Percentiles rank a stretch among this genome's conserved stretches.
phyloP scores from a whole-genome alignment of 768 basidiomycete genomes.

The Gyrodon lividus region DNA sequence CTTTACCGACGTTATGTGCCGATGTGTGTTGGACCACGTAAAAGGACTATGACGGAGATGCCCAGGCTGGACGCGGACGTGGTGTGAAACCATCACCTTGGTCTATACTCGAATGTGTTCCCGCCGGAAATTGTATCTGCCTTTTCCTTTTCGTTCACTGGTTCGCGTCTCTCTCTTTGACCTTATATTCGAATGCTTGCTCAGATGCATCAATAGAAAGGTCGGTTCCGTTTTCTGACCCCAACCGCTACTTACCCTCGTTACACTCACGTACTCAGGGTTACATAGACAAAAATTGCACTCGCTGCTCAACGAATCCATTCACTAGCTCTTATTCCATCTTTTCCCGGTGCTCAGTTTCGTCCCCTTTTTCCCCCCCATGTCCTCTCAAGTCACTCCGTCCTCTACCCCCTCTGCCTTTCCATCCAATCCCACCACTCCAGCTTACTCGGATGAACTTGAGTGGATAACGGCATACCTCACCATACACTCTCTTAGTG shows the following conservation, averaged over 20 bases:
- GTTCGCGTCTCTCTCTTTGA: not conserved
- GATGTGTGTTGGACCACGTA: no score
- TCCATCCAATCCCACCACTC: slow-evolving; percentile 42
- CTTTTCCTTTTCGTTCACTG: not conserved
- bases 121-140: not conserved
- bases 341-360: no score
- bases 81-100: slow-evolving; percentile 2
- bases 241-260: not conserved
- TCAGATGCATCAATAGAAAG: not conserved
- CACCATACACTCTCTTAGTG: slow-evolving; percentile 52
- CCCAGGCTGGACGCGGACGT: no score
- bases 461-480: slow-evolving; percentile 60
- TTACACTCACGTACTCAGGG: not conserved
- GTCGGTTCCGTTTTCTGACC: not conserved
- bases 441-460: slow-evolving; percentile 41
- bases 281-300: no score
- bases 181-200: slow-evolving; percentile 1
- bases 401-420: slow-evolving; percentile 9
- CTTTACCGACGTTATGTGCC: no score
- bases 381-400: not conserved
- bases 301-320: not conserved
- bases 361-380: not conserved
- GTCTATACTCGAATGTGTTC: slow-evolving; percentile 24
- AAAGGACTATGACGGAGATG: no score
- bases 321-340: not conserved